Evolutionary conservation across 2,329 filamentous ascomycete species (phyloP).

Genomic region (Dactylellina parvicollis): DNA sequence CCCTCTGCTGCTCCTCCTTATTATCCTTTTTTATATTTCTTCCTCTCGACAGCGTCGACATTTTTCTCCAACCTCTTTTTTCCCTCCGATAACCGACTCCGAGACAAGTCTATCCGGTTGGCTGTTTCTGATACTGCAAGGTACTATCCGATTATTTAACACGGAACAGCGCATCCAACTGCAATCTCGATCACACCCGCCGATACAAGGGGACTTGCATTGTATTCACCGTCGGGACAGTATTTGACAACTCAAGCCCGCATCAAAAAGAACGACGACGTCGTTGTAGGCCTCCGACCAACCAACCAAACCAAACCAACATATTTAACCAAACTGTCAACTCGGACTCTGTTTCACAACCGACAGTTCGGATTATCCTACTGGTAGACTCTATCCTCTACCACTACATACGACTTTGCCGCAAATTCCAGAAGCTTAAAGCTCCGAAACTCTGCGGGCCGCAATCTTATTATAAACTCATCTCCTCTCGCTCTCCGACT

Average conservation of each 20-base stretch:
- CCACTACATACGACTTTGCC: conserved; percentile 13
- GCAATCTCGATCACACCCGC: conserved; percentile 12
- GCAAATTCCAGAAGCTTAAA: conserved; percentile 25
- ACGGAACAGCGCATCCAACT: conserved; percentile 18
- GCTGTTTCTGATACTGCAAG: conserved; percentile 44
- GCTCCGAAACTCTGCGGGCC: conserved; percentile 19
- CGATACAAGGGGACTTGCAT: conserved; percentile 43
- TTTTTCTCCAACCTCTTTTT: conserved; percentile 1
- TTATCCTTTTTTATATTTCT: conserved; percentile 6
- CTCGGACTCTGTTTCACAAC: conserved; percentile 23
- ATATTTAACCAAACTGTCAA: conserved; percentile 42
- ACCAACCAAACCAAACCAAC: conserved; percentile 31
- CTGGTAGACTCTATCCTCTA: conserved; percentile 27
- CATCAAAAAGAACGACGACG: conserved; percentile 33
- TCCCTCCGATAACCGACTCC: conserved; percentile 17
- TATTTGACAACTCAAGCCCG: conserved; percentile 44
- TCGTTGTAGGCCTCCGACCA: no score
- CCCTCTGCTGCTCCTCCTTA: not conserved
- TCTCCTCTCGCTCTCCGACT: not conserved
- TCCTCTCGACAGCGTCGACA: conserved; percentile 46
- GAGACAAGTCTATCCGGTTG: conserved; percentile 20
- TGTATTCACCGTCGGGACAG: conserved; percentile 8
- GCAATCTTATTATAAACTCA: conserved; percentile 12
- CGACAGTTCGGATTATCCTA: conserved; percentile 36
- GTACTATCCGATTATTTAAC: conserved; percentile 13